A percentile compares a stretch with the other conserved stretches of the same genome.
These are phyloP conservation scores for Hypholoma fasciculare DNA, from an alignment of 768 basidiomycete genomes.

Conservation along the genomic window DNA sequence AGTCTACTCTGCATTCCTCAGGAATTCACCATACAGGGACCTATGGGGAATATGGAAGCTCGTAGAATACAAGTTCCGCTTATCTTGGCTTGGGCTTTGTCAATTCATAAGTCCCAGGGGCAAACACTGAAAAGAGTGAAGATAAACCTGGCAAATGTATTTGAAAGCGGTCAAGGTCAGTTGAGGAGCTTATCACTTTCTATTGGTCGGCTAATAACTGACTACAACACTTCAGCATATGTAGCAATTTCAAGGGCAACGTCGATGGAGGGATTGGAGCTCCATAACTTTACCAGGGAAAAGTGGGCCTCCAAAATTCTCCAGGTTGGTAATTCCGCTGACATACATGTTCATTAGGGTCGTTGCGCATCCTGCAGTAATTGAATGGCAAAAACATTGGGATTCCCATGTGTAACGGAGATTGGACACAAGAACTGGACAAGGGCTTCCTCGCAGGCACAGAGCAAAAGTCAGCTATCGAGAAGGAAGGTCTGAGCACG, in stretches of 20 bases:
- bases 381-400: slow-evolving; percentile 51
- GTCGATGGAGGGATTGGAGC: slow-evolving; percentile 59
- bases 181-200: neutral
- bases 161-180: slow-evolving; percentile 77
- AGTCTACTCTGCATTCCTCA: slow-evolving; percentile 49
- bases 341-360: slow-evolving; percentile 36
- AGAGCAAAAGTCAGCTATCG: too few relatives aligned
- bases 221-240: slow-evolving; percentile 42
- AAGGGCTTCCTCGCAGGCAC: neutral
- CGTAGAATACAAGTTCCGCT: slow-evolving; percentile 55
- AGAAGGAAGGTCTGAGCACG: neutral
- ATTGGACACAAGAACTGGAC: slow-evolving; percentile 21
- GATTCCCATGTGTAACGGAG: slow-evolving; percentile 1
- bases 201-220: neutral
- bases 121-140: slow-evolving; percentile 82
- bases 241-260: slow-evolving; percentile 74
- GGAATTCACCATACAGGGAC: slow-evolving; percentile 58
- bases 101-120: slow-evolving; percentile 88
- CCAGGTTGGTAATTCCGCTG: too few relatives aligned
- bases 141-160: slow-evolving; percentile 69
- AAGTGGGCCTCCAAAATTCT: too few relatives aligned
- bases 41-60: slow-evolving; percentile 57
- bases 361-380: slow-evolving; percentile 54
- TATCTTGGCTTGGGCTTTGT: slow-evolving; percentile 77
- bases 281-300: slow-evolving; percentile 46